Percentiles rank a stretch among this genome's conserved stretches.
These are phyloP conservation scores for Saturnispora diversa DNA, from an alignment of 805 yeast species.

Conservation along the genomic window DNA sequence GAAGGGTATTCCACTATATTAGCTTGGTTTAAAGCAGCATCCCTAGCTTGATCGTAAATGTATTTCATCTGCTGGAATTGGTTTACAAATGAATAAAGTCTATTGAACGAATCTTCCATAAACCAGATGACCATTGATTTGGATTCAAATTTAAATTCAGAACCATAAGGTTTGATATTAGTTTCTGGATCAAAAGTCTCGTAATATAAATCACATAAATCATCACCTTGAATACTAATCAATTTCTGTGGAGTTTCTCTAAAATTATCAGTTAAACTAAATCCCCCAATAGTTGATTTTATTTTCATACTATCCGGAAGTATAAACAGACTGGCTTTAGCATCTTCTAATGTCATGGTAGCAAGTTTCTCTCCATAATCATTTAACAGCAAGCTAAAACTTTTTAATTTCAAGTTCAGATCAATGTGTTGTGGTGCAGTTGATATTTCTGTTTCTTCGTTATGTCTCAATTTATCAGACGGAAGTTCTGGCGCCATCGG, in stretches of 20 bases:
- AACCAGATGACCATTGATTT: constrained; percentile 73
- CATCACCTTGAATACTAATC: constrained; percentile 71
- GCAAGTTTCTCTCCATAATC: constrained; percentile 82
- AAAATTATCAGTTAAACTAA: constrained; percentile 69
- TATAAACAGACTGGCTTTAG: constrained; percentile 55
- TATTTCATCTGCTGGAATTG: constrained; percentile 80
- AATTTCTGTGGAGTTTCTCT: constrained; percentile 50
- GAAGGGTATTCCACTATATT: constrained; percentile 45
- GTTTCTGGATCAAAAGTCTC: constrained; percentile 66
- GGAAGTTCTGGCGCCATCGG: constrained; percentile 65
- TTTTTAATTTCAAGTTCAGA: constrained; percentile 58
- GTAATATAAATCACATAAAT: constrained; percentile 70
- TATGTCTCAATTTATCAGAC: constrained; percentile 64
- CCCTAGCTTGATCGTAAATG: constrained; percentile 83
- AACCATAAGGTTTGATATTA: constrained; percentile 42
- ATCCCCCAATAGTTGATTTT: constrained; percentile 64
- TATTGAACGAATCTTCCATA: constrained; percentile 70
- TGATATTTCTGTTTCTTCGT: constrained; percentile 46
- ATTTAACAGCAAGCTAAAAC: constrained; percentile 65
- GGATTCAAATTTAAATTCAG: constrained; percentile 54
- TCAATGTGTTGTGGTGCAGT: constrained; percentile 68
- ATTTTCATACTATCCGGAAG: constrained; percentile 75
- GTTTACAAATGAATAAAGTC: constrained; percentile 56
- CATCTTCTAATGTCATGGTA: constrained; percentile 66
- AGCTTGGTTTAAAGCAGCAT: constrained; percentile 80